phyloP scores from a whole-genome alignment of 305 asterid species.

The Euphrasia arctica region DNA sequence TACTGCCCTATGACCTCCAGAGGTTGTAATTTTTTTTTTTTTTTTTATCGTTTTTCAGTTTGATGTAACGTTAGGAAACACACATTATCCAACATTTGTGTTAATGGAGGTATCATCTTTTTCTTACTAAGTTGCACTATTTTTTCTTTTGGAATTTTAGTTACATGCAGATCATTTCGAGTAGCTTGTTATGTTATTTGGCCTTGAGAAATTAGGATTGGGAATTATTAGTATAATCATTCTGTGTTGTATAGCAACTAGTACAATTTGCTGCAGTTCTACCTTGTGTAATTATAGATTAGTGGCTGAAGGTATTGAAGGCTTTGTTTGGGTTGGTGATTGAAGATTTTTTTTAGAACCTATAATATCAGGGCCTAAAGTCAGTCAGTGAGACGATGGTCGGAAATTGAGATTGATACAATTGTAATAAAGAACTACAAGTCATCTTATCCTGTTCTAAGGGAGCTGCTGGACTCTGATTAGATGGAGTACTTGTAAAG shows the following conservation, averaged over 20 bases:
- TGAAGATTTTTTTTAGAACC: neutral
- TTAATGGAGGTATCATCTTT: conserved; percentile 31
- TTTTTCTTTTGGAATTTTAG: neutral
- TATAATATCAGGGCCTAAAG: too few species aligned
- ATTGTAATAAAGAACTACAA: too few species aligned
- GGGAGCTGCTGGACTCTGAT: conserved; percentile 82
- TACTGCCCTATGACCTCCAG: conserved; percentile 31
- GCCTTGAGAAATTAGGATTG: neutral
- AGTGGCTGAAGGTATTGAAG: too few species aligned
- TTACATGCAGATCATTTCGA: neutral
- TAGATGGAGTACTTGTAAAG: conserved; percentile 85
- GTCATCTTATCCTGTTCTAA: neutral
- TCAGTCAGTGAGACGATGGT: too few species aligned
- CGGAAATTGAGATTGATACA: too few species aligned
- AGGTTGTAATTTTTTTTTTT: conserved; percentile 38
- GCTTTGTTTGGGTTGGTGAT: too few species aligned
- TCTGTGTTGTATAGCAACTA: too few species aligned
- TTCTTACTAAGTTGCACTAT: conserved; percentile 7
- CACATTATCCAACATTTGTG: conserved; percentile 40
- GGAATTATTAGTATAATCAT: too few species aligned
- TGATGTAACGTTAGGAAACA: conserved; percentile 47
- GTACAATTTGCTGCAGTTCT: too few species aligned
- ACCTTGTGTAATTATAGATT: too few species aligned
- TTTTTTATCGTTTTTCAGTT: conserved; percentile 33
- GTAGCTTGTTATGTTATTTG: neutral